phyloP scores from a whole-genome alignment of 768 basidiomycete genomes.

The Clitopilus hobsonii region DNA sequence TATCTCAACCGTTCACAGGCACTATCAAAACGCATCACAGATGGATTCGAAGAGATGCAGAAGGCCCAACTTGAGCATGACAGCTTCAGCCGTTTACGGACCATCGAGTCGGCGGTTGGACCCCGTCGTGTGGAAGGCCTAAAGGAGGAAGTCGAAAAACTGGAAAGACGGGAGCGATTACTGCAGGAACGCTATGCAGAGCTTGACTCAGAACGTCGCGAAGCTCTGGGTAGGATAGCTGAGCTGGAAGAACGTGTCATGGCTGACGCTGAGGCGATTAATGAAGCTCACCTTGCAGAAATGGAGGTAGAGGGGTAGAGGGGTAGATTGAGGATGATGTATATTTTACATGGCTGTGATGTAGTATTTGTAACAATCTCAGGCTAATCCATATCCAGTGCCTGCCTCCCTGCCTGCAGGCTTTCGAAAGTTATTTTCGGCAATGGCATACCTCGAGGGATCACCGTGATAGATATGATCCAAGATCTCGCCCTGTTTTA shows the following conservation, averaged over 20 bases:
- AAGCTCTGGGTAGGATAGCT: conserved; percentile 52
- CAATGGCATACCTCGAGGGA: background rate
- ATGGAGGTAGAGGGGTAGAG: conserved; percentile 39
- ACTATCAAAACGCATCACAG: conserved; percentile 56
- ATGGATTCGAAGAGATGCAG: conserved; percentile 69
- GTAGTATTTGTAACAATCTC: conserved; percentile 9
- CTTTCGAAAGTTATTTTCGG: background rate
- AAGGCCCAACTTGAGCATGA: conserved; percentile 66
- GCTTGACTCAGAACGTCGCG: conserved; percentile 64
- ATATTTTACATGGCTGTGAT: conserved; percentile 11
- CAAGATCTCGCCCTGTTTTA: background rate
- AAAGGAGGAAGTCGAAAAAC: conserved; percentile 79
- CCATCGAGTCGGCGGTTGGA: conserved; percentile 70
- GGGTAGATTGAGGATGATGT: conserved; percentile 11
- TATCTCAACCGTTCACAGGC: conserved; percentile 75
- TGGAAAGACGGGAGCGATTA: conserved; percentile 71
- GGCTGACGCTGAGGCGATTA: conserved; percentile 77
- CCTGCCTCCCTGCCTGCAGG: background rate
- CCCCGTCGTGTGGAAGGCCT: conserved; percentile 76
- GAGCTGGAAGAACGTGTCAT: conserved; percentile 82
- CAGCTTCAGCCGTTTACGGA: conserved; percentile 70
- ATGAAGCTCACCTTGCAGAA: conserved; percentile 69
- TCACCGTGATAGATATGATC: background rate
- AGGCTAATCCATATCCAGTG: conserved; percentile 1
- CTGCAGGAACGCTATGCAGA: conserved; percentile 87